Evolutionary conservation across 1,284 basidiomycete species (phyloP).

Genomic region (Sanghuangporus sanghuang): DNA sequence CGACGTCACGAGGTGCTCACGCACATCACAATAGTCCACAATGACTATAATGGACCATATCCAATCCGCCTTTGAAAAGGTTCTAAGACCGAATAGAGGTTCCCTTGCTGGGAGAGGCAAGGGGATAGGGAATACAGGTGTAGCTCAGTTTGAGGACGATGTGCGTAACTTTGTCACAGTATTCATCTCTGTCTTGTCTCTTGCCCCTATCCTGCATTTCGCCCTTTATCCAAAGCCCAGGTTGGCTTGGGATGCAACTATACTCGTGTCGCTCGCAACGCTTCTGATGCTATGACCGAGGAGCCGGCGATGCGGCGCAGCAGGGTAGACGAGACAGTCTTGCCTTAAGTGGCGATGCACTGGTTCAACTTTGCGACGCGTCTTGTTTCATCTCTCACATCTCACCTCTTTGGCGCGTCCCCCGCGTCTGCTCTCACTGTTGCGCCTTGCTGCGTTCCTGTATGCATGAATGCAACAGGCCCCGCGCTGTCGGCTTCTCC

Average conservation of each 20-base stretch:
- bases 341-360: slow-evolving; percentile 14
- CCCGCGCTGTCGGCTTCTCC: slow-evolving; percentile 4
- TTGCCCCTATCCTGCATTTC: not conserved
- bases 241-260: not conserved
- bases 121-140: slow-evolving; percentile 16
- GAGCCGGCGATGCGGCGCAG: not conserved
- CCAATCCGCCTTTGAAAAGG: slow-evolving; percentile 17
- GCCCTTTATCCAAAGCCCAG: not conserved
- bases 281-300: not conserved
- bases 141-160: slow-evolving; percentile 19
- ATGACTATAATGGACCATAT: slow-evolving; percentile 18
- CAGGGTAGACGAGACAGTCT: slow-evolving; percentile 9
- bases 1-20: not conserved
- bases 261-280: not conserved
- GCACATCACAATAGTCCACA: not conserved
- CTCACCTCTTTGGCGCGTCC: not conserved
- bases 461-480: slow-evolving; percentile 17
- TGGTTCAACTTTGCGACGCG: slow-evolving; percentile 15
- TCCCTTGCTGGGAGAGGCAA: not conserved
- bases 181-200: not conserved
- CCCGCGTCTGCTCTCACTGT: not conserved
- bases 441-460: not conserved
- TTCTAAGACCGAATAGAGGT: slow-evolving; percentile 8
- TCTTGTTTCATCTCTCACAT: not conserved
- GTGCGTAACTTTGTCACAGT: slow-evolving; percentile 14